Evolutionary conservation across 1,284 basidiomycete species (phyloP).

Genomic region (Termitomyces sp.): DNA sequence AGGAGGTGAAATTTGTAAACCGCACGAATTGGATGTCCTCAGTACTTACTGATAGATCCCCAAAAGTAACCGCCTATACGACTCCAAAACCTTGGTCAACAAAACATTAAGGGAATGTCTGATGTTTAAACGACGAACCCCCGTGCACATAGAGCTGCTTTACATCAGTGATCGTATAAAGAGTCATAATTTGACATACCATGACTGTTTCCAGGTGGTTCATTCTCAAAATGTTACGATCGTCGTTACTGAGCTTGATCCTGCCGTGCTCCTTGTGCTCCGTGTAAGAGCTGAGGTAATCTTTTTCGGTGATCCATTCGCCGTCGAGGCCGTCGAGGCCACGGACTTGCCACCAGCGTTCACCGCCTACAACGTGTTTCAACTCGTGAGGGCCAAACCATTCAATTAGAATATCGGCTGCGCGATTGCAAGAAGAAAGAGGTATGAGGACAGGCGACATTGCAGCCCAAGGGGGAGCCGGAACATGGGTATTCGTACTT

Average conservation of each 20-base stretch:
- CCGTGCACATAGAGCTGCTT: constrained; percentile 2
- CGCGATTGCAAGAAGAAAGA: constrained; percentile 47
- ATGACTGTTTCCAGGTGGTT: background rate
- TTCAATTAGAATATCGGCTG: constrained; percentile 42
- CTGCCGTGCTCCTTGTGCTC: background rate
- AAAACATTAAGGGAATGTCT: background rate
- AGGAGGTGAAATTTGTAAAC: background rate
- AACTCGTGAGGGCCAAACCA: constrained; percentile 76
- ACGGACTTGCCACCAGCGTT: constrained; percentile 84
- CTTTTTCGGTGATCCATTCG: constrained; percentile 75
- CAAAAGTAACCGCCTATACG: background rate
- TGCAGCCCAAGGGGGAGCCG: constrained; percentile 73
- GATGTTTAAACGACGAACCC: background rate
- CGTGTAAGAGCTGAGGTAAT: constrained; percentile 32
- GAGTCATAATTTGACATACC: background rate
- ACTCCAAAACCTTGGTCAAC: background rate
- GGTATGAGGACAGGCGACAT: constrained; percentile 68
- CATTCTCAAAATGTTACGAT: background rate
- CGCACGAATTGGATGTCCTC: too few species aligned
- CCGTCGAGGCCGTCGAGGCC: constrained; percentile 63
- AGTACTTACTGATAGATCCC: background rate
- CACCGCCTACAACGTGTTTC: constrained; percentile 70
- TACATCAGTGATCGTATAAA: background rate
- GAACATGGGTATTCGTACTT: constrained; percentile 74
- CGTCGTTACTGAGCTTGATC: background rate